Evolutionary conservation across 306 rosid genomes (phyloP), one percentile per base, ranked within the genome.

Genomic region (Castanopsis chinensis): DNA sequence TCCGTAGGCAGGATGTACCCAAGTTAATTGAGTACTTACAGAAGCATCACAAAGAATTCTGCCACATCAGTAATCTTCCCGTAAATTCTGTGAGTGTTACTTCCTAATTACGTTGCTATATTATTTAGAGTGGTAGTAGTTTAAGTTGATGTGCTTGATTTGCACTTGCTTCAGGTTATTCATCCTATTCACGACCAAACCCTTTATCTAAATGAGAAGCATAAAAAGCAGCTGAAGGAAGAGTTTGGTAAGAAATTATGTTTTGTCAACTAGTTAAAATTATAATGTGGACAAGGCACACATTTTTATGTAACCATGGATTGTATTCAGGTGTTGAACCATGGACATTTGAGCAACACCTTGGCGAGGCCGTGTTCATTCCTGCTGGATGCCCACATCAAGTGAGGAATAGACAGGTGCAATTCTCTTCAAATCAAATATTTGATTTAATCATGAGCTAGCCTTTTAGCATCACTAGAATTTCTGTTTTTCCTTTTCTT

Each of bases 301-400:
- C n/a, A 19, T 4, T 35, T 49, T 60, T 70, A 10, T 51, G 73
- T 76, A 72, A 77, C 57, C 13, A 12, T 77, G 59, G 78, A 61
- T 76, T 52, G 52, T 71, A 69, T 41, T 75, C 83, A 90, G 91
- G 86, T 74, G 82, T 89, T 85, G 91, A 89, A 78, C 87, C 93
- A 27, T 89, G 93, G 93, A 87, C 91, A 14, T 89, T 89, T 59
- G 93, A 89, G 82, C 93, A 89, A 87, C 77, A 83, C 87, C 87
- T 85, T 19, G 93, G 93, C 4, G 93, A 89, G 69, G 93, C 91
- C 64, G 91, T 89, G 80, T 89, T 89, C 83, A 81, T 89, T 79
- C 91, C 90, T 67, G 93, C 93, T 15, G 93, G 93, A 75, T 89
- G 93, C 82, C 93, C 93, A 9, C 93, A 89, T 84, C 93, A 87